phyloP scores from a whole-genome alignment of 1,139 yeast genomes.

The Yamadazyma spencermartinsiae region DNA sequence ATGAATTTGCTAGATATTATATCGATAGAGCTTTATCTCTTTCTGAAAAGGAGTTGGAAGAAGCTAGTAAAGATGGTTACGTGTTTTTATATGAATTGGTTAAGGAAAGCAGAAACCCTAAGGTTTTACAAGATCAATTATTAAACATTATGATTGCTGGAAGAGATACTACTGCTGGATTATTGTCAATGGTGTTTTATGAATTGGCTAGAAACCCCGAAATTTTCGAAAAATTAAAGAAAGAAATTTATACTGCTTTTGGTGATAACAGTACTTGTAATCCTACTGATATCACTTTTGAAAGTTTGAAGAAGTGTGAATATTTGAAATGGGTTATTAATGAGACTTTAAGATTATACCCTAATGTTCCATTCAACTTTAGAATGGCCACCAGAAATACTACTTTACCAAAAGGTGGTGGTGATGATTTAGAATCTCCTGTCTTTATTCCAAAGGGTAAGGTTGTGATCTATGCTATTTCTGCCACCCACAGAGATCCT shows the following conservation, averaged over 20 bases:
- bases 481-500: conserved; percentile 40
- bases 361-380: conserved; percentile 50
- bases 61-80: conserved; percentile 22
- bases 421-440: conserved; percentile 40
- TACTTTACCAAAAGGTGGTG: conserved; percentile 53
- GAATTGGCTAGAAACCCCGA: conserved; percentile 43
- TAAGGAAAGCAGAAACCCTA: conserved; percentile 27
- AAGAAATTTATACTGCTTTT: conserved; percentile 30
- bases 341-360: conserved; percentile 50
- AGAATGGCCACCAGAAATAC: conserved; percentile 45
- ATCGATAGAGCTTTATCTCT: conserved; percentile 22
- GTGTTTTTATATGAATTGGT: conserved; percentile 30
- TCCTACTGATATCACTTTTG: conserved; percentile 38
- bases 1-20: conserved; percentile 19
- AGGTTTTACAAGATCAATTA: conserved; percentile 28
- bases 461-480: conserved; percentile 37
- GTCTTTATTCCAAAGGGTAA: conserved; percentile 42
- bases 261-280: conserved; percentile 44
- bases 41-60: conserved; percentile 21
- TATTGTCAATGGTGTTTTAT: conserved; percentile 26
- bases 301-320: conserved; percentile 46
- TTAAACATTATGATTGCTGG: conserved; percentile 36
- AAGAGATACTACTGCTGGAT: conserved; percentile 33
- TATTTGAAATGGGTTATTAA: conserved; percentile 46
- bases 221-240: conserved; percentile 30